Evolutionary conservation across 2,329 filamentous ascomycete species (phyloP).

Genomic region (Trichophyton simii): DNA sequence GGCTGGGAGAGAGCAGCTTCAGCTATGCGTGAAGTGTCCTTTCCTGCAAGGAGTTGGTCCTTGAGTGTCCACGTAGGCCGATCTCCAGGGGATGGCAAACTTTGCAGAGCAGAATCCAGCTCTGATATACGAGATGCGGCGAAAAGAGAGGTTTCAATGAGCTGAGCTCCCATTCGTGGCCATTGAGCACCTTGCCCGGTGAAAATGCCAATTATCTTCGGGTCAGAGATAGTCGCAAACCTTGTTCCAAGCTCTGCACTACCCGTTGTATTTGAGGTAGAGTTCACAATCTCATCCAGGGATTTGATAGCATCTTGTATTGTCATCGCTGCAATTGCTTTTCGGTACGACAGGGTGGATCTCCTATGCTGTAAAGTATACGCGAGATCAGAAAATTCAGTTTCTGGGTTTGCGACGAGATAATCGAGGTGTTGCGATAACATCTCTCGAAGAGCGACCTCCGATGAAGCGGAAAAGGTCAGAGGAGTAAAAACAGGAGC

Average conservation of each 20-base stretch:
- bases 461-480: not conserved
- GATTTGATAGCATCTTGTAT: not conserved
- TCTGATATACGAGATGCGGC: not conserved
- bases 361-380: constrained; percentile 5
- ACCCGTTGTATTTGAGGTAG: not conserved
- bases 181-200: constrained; percentile 15
- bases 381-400: not conserved
- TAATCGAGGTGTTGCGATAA: not conserved
- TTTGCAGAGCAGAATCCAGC: not conserved
- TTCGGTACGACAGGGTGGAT: not conserved
- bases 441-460: not conserved
- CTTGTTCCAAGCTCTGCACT: not conserved
- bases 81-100: not conserved
- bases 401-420: not conserved
- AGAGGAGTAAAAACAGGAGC: not conserved
- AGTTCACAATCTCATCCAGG: not conserved
- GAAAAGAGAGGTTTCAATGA: not conserved
- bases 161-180: constrained; percentile 7
- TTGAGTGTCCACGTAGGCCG: constrained; percentile 30
- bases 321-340: not conserved
- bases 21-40: not conserved
- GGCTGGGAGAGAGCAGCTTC: constrained; percentile 12
- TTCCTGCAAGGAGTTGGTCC: not conserved
- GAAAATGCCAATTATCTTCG: constrained; percentile 10
- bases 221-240: not conserved